phyloP scores from a whole-genome alignment of 768 basidiomycete genomes.

The Multifurca ochricompacta region DNA sequence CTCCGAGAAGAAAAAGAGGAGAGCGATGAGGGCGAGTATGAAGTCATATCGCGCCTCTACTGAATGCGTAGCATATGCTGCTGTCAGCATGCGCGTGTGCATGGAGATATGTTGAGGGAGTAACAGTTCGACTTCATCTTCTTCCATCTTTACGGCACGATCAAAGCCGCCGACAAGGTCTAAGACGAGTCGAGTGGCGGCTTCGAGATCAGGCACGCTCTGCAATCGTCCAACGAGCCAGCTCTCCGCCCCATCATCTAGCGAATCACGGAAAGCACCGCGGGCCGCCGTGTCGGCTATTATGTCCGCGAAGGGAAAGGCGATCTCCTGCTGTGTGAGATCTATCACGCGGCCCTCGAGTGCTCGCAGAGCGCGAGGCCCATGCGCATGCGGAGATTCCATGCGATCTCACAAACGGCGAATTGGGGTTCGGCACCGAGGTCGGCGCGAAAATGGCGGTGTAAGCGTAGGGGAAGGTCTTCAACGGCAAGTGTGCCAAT shows the following conservation, averaged over 20 bases:
- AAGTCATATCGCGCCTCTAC: constrained; percentile 72
- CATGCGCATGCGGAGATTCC: constrained; percentile 55
- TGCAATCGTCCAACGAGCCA: constrained; percentile 58
- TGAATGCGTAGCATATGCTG: constrained; percentile 54
- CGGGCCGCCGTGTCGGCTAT: constrained; percentile 55
- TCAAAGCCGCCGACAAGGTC: constrained; percentile 71
- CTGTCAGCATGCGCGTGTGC: constrained; percentile 54
- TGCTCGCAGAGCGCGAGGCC: constrained; percentile 27
- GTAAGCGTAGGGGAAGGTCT: constrained; percentile 58
- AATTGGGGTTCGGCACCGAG: constrained; percentile 44
- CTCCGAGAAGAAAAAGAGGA: constrained; percentile 66
- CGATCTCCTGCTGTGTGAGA: constrained; percentile 67
- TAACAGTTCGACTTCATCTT: constrained; percentile 55
- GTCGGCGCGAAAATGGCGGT: constrained; percentile 40
- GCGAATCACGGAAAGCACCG: constrained; percentile 42
- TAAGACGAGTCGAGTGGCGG: constrained; percentile 46
- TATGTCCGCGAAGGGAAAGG: constrained; percentile 71
- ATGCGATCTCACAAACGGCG: constrained; percentile 50
- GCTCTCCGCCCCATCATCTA: constrained; percentile 52
- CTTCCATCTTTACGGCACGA: constrained; percentile 62
- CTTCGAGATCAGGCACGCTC: constrained; percentile 48
- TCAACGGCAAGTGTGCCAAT: constrained; percentile 54
- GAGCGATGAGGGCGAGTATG: constrained; percentile 51
- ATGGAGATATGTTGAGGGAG: constrained; percentile 47
- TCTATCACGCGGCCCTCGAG: constrained; percentile 55